Percentiles rank a stretch among this genome's conserved stretches.
Conservation (phyloP, 208 protist genomes). For the Acanthamoeba healyi region DNA sequence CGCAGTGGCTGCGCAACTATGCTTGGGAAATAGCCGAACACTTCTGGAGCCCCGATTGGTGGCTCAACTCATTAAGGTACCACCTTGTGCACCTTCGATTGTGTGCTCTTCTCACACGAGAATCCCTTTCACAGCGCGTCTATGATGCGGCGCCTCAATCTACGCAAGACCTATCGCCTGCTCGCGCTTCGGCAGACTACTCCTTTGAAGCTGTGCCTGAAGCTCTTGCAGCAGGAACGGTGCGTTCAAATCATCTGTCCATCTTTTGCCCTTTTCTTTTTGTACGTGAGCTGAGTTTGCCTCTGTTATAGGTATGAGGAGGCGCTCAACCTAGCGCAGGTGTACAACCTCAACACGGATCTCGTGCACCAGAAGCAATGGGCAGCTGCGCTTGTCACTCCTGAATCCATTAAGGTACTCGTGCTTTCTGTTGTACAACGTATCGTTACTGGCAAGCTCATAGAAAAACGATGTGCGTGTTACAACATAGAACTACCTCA, state of each 20-base stretch:
- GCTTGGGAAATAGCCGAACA: background rate
- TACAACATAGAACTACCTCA: conserved; percentile 24
- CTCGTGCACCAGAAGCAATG: conserved; percentile 61
- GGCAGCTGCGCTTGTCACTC: conserved; percentile 7
- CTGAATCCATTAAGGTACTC: conserved; percentile 38
- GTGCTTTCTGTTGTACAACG: too few species aligned
- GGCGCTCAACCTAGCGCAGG: conserved; percentile 36
- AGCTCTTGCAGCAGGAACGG: too few species aligned
- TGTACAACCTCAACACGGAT: conserved; percentile 39
- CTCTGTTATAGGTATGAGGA: conserved; percentile 28
- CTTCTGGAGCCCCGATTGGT: background rate
- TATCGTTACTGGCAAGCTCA: too few species aligned
- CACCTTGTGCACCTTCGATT: background rate
- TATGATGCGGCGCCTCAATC: background rate
- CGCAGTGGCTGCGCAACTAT: too few species aligned
- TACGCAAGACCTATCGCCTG: conserved; percentile 43
- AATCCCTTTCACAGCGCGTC: background rate
- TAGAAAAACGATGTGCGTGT: too few species aligned
- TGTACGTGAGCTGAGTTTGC: background rate
- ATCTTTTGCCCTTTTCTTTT: background rate
- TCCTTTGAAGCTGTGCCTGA: too few species aligned
- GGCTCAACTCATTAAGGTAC: background rate
- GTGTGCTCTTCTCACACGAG: background rate
- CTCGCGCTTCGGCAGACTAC: too few species aligned
- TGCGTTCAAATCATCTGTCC: background rate